Base-by-base conservation (phyloP, 257 asterid species). In the Nicotiana tabacum region DNA sequence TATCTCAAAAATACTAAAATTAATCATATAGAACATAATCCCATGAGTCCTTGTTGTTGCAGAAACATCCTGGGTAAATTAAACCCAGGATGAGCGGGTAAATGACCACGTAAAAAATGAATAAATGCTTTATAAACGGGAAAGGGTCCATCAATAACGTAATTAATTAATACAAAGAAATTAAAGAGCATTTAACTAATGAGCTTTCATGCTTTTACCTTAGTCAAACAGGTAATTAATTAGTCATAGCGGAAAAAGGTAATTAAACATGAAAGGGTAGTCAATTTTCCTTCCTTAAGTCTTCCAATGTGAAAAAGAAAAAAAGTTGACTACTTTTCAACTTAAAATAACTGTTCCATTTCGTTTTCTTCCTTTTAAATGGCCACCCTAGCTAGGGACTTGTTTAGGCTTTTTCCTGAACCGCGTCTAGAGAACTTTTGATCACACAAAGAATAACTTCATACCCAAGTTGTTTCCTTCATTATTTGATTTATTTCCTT, bases 391-490 rank as follows among this genome's bases (percentile, higher is more conserved):
- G 66, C 51, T 85, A 2, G 13, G 56, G 33, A 18, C 1, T 84
- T 78, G 51, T 79, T 21, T 69, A 64, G 70, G 84, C 81, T 77
- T 83, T 39, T 13, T 37, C 83, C 82, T 43, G 39, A 3, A 69
- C 83, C 86, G 89, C 89, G 84, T 78, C 29, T 46, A 85, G 56
- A 83, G 30, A 81, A 51, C 85, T 62, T 83, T 82, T 62, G 30
- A 76, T 70, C 81, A 88, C 77, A 79, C 78, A 83, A 83, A 64
- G 91, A 81, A 89, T 88, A 82, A 87, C 93, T 88, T 91, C 77
- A 79, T 43, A 83, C 2, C 81, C 85, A 91, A 87, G 90, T 87
- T 82, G 30, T 60, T 18, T 53, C 48, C 35, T 39, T 21, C 33
- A 39, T 18, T 37, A 39, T 21, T 27, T 48, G 13, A 43, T 78